Evolutionary conservation across 2,329 filamentous ascomycete genomes (phyloP).

Genomic region (Pseudocercospora ulei): DNA sequence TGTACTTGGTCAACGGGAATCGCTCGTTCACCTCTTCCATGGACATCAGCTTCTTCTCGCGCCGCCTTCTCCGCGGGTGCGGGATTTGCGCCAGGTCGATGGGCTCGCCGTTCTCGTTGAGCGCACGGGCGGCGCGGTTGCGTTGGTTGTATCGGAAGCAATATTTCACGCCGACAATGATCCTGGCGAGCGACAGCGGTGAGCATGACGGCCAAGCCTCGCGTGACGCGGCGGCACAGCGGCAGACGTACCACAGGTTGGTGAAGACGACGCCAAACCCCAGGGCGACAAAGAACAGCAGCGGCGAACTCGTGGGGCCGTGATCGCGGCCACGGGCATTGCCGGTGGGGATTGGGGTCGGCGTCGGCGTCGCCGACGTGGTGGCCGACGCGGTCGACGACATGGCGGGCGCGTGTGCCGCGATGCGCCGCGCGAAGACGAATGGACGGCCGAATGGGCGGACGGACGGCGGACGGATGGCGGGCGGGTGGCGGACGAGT

Average conservation of each 20-base stretch:
- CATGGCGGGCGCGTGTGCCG: slow-evolving; percentile 5
- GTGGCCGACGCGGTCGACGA: slow-evolving; percentile 7
- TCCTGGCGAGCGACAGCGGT: slow-evolving; percentile 50
- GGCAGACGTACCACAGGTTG: slow-evolving; percentile 66
- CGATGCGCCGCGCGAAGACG: no score
- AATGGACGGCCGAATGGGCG: no score
- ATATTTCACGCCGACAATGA: slow-evolving; percentile 98
- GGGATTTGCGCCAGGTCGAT: slow-evolving; percentile 83
- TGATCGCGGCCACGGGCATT: slow-evolving; percentile 27
- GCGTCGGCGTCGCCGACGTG: slow-evolving; percentile 14
- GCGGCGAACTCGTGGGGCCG: slow-evolving; percentile 57
- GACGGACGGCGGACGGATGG: no score
- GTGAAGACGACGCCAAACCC: slow-evolving; percentile 98
- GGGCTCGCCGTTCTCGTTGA: slow-evolving; percentile 69
- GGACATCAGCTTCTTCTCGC: slow-evolving; percentile 97
- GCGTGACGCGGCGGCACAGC: slow-evolving; percentile 11
- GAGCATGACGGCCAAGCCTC: slow-evolving; percentile 15
- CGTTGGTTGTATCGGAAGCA: slow-evolving; percentile 97
- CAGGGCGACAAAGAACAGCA: slow-evolving; percentile 87
- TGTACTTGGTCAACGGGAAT: slow-evolving; percentile 94
- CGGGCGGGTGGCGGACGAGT: no score
- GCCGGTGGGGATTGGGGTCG: slow-evolving; percentile 11
- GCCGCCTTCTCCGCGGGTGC: slow-evolving; percentile 63
- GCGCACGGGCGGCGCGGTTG: slow-evolving; percentile 64
- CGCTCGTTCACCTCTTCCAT: slow-evolving; percentile 98